Conservation (phyloP, 1,284 basidiomycete genomes). For the Boletus austroedulis region DNA sequence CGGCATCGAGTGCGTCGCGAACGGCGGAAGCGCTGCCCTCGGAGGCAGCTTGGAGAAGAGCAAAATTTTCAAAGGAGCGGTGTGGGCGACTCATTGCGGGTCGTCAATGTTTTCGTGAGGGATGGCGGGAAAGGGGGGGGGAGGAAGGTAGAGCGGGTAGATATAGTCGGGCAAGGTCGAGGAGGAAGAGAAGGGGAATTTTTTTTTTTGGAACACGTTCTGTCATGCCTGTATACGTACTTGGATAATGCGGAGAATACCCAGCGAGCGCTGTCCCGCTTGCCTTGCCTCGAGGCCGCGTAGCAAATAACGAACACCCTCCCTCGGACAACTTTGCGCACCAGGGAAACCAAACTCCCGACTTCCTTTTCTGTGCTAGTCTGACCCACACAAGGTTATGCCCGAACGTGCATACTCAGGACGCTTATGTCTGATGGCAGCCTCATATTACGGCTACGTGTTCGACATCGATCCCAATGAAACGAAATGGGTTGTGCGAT, state of each 20-base stretch:
- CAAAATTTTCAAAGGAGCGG: slow-evolving; percentile 46
- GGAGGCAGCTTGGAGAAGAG: slow-evolving; percentile 56
- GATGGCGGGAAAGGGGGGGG: not conserved
- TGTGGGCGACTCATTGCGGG: slow-evolving; percentile 38
- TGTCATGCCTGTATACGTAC: slow-evolving; percentile 28
- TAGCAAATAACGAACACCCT: slow-evolving; percentile 11
- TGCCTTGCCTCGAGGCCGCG: slow-evolving; percentile 24
- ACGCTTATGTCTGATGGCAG: slow-evolving; percentile 25
- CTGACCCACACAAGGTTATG: slow-evolving; percentile 15
- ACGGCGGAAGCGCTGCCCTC: slow-evolving; percentile 54
- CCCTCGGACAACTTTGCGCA: slow-evolving; percentile 9
- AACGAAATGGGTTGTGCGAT: slow-evolving; percentile 11
- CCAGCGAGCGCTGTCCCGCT: slow-evolving; percentile 5
- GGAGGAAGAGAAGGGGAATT: not conserved
- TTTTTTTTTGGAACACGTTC: not conserved
- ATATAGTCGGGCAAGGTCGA: slow-evolving; percentile 11
- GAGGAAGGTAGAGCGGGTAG: slow-evolving; percentile 10
- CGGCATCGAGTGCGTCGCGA: slow-evolving; percentile 49
- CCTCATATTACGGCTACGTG: slow-evolving; percentile 21
- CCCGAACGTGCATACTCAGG: slow-evolving; percentile 5
- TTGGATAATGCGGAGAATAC: slow-evolving; percentile 29
- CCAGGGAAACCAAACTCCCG: too few species aligned
- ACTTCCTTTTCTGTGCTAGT: slow-evolving; percentile 22
- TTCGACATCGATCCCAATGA: slow-evolving; percentile 14
- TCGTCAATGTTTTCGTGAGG: slow-evolving; percentile 23